phyloP scores from a whole-genome alignment of 176 grass and related monocot genomes.

The Rhynchospora breviuscula region DNA sequence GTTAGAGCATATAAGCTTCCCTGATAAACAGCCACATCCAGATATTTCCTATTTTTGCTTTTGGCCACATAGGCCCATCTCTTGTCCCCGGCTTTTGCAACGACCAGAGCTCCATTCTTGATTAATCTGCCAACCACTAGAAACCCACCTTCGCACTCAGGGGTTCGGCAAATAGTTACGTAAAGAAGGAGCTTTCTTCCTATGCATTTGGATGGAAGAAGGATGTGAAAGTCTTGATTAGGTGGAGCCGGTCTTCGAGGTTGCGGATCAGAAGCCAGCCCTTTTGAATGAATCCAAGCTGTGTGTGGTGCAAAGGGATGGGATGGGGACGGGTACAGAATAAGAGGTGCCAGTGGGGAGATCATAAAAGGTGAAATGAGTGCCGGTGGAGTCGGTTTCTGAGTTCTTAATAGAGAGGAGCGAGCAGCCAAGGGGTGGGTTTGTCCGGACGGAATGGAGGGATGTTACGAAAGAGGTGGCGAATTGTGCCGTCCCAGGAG shows the following conservation, averaged over 20 bases:
- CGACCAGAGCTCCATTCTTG: background rate
- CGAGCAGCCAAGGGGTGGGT: background rate
- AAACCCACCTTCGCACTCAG: background rate
- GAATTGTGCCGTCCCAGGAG: background rate
- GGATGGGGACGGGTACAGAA: background rate
- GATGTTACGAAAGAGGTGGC: background rate
- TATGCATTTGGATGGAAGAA: background rate
- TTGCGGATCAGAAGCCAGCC: background rate
- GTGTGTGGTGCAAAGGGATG: background rate
- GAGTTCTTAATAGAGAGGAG: background rate
- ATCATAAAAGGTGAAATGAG: background rate
- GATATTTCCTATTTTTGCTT: background rate
- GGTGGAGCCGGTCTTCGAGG: background rate
- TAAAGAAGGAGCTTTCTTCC: background rate
- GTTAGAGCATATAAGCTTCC: background rate
- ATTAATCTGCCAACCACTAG: background rate
- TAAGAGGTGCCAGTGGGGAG: background rate
- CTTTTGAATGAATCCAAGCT: background rate
- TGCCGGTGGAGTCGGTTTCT: background rate
- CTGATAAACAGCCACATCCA: background rate
- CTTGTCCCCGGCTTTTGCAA: background rate
- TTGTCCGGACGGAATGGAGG: background rate
- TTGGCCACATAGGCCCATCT: background rate
- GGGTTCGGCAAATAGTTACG: background rate
- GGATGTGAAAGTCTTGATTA: too few species aligned